Evolutionary conservation across 2,329 filamentous ascomycete species (phyloP), one percentile per base, ranked within the genome.

Genomic region (Xylariaceae sp.): DNA sequence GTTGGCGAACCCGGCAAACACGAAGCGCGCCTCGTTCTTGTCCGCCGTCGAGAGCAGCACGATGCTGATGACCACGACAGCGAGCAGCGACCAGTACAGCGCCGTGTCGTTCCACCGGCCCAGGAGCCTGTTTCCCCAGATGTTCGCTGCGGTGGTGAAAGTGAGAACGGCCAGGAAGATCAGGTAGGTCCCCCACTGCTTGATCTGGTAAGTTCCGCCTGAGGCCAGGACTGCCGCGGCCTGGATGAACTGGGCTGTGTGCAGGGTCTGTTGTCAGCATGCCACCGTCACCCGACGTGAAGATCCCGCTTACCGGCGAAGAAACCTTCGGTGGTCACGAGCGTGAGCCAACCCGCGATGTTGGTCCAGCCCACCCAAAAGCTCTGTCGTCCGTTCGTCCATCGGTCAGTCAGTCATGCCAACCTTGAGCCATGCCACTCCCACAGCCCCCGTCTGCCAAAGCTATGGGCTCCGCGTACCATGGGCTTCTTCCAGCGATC

Each of bases 1-100:
- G 42, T 70, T 70, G n/a, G 48, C 45, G 33, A 67, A 68, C 10
- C 60, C 51, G 5, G 57, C 49, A 36, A 68, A 70, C 9, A 68
- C 64, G 38, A 59, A 67, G 11, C 48, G 42, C 6, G 62, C 59
- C 21, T 55, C 49, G 6, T 61, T 64, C 29, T 71, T 66, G 27
- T 43, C 37, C 2, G 56, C 53, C 21, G 57, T 66, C 2, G 59
- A 54, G 0, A 67, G 55, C 2, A 67, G 51, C 5, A 63, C 55
- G 34, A 66, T 56, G 46, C 64, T 60, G 36, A 66, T 60, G n/a
- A 66, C 47, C 12, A 67, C 38, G 0, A 68, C 60, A 1, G 56
- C 62, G 0, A 60, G 39, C 5, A 68, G 43, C 0, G 60, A 65
- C 62, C 60, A 66, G 38, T 58, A 60, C 19, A 65, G 38, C 5